phyloP scores from a whole-genome alignment of 1,284 basidiomycete species.

The Irpex rosettiformis region DNA sequence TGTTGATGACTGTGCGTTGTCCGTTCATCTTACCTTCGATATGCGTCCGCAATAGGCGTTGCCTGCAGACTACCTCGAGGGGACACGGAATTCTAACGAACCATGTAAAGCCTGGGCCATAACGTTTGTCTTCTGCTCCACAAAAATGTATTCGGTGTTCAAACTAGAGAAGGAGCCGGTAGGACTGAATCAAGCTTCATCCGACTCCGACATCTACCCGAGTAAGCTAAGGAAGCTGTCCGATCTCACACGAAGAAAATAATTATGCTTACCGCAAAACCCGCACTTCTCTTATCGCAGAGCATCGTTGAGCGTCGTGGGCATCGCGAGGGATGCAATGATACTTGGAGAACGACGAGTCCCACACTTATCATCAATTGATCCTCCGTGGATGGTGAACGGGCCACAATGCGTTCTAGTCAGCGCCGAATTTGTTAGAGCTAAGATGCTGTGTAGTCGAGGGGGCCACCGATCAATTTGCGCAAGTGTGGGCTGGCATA shows the following conservation, averaged over 20 bases:
- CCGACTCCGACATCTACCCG: conserved; percentile 2
- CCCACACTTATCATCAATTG: not conserved
- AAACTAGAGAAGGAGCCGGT: not conserved
- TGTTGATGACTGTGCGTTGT: too few species aligned
- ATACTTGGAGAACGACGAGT: not conserved
- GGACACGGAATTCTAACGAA: too few species aligned
- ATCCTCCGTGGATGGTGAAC: not conserved
- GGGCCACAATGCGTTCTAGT: not conserved
- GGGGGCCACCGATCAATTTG: too few species aligned
- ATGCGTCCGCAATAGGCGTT: too few species aligned
- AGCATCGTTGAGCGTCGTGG: not conserved
- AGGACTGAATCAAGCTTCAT: not conserved
- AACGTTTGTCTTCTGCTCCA: not conserved
- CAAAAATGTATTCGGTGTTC: not conserved
- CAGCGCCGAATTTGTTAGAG: not conserved
- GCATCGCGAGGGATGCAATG: not conserved
- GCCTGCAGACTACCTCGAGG: too few species aligned
- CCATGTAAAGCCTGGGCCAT: not conserved
- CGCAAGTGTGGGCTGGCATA: not conserved
- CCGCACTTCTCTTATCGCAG: not conserved
- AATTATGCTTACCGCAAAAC: not conserved
- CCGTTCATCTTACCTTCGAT: too few species aligned
- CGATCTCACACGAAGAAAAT: not conserved
- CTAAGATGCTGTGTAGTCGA: not conserved
- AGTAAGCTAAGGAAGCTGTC: not conserved